phyloP scores from a whole-genome alignment of 768 basidiomycete genomes.

The Termitomyces sp. region DNA sequence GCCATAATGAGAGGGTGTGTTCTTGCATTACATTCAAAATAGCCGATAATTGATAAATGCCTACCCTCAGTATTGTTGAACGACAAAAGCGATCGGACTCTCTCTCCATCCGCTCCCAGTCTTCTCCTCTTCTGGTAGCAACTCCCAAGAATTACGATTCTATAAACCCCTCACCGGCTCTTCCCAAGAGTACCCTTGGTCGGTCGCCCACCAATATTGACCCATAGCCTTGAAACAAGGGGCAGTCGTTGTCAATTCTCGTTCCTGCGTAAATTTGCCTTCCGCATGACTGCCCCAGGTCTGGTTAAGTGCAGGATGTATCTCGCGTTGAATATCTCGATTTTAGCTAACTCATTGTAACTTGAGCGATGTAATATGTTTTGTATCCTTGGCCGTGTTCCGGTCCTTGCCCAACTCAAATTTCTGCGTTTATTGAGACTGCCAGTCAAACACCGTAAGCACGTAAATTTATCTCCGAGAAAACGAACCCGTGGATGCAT shows the following conservation, averaged over 20 bases:
- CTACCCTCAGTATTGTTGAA: slow-evolving; percentile 45
- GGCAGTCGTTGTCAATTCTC: not conserved
- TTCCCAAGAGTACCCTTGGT: not conserved
- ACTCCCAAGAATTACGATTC: not conserved
- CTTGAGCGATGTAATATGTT: not conserved
- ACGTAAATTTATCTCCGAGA: too few relatives aligned
- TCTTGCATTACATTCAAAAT: not conserved
- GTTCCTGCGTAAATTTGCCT: not conserved
- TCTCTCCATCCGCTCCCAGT: slow-evolving; percentile 21
- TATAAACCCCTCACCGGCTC: not conserved
- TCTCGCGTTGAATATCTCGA: not conserved
- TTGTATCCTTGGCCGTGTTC: not conserved
- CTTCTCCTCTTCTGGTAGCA: slow-evolving; percentile 27
- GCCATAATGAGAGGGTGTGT: slow-evolving; percentile 75
- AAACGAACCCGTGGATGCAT: too few relatives aligned
- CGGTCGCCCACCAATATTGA: not conserved
- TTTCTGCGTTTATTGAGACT: too few relatives aligned
- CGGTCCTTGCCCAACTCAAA: too few relatives aligned
- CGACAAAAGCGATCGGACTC: slow-evolving; percentile 35
- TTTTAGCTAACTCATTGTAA: not conserved
- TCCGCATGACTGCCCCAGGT: not conserved
- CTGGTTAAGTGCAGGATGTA: not conserved
- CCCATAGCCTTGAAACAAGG: not conserved
- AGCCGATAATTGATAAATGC: not conserved
- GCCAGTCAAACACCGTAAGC: too few relatives aligned